Evolutionary conservation across 768 basidiomycete genomes (phyloP).

Genomic region (Russula sp.): DNA sequence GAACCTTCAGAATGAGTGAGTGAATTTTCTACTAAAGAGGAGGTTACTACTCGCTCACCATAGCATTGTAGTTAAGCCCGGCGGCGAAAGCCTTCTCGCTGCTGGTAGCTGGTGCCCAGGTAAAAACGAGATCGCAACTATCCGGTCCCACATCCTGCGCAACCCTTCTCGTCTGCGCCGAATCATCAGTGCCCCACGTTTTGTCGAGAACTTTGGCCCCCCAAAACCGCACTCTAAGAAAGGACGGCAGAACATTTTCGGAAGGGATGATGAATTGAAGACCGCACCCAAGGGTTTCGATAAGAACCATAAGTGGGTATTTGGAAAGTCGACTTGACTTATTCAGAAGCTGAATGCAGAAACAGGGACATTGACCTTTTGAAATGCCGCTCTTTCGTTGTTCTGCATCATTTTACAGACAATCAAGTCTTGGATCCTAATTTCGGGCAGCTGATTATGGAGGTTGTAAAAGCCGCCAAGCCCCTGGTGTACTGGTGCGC

Average conservation of each 20-base stretch:
- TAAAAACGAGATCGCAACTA: conserved; percentile 72
- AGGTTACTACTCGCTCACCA: neutral
- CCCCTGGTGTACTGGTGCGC: conserved; percentile 42
- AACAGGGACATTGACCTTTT: conserved; percentile 86
- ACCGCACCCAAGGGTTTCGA: conserved; percentile 86
- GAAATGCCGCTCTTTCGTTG: conserved; percentile 76
- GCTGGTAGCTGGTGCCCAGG: conserved; percentile 79
- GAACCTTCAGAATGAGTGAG: conserved; percentile 32
- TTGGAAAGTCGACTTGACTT: neutral
- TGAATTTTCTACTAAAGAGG: conserved; percentile 17
- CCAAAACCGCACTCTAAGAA: conserved; percentile 61
- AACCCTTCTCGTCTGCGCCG: conserved; percentile 60
- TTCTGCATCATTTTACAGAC: conserved; percentile 49
- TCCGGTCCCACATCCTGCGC: conserved; percentile 71
- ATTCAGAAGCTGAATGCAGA: conserved; percentile 5
- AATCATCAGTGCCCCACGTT: conserved; percentile 64
- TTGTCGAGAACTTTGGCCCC: conserved; percentile 75
- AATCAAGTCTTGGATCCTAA: conserved; percentile 42
- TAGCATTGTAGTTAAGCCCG: conserved; percentile 54
- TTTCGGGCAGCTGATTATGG: conserved; percentile 41
- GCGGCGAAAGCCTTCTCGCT: conserved; percentile 67
- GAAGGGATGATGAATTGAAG: conserved; percentile 83
- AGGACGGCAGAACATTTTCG: conserved; percentile 74
- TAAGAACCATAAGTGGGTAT: conserved; percentile 69
- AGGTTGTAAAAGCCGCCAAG: conserved; percentile 39